Evolutionary conservation across 2,329 filamentous ascomycete genomes (phyloP).

Genomic region (Trematosphaeria pertusa): DNA sequence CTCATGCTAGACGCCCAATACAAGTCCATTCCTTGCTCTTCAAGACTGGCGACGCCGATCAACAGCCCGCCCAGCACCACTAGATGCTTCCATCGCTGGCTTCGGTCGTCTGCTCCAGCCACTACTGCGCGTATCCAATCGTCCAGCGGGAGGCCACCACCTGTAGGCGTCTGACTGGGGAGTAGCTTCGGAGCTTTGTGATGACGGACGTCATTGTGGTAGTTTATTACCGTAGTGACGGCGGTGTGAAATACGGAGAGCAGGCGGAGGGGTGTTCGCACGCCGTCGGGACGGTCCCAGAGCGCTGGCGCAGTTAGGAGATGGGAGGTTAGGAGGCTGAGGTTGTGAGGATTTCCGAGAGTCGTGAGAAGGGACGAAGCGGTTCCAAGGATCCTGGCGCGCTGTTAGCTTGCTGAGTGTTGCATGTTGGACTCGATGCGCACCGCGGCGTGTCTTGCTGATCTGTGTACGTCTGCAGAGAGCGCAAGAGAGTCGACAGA

Average conservation of each 20-base stretch:
- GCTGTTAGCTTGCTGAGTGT: slow-evolving; percentile 28
- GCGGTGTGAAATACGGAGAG: slow-evolving; percentile 77
- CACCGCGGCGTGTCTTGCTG: slow-evolving; percentile 67
- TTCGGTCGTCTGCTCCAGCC: slow-evolving; percentile 66
- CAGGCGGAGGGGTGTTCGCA: slow-evolving; percentile 69
- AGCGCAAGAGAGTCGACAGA: slow-evolving; percentile 70
- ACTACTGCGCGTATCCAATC: slow-evolving; percentile 67
- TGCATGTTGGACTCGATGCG: slow-evolving; percentile 27
- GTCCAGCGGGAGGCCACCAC: slow-evolving; percentile 59
- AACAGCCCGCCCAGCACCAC: slow-evolving; percentile 81
- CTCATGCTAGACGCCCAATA: slow-evolving; percentile 68
- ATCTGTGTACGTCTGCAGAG: slow-evolving; percentile 64
- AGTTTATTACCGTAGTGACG: slow-evolving; percentile 61
- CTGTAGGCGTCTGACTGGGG: slow-evolving; percentile 39
- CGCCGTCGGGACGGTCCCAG: slow-evolving; percentile 68
- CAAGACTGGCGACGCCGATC: slow-evolving; percentile 68
- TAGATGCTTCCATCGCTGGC: slow-evolving; percentile 79
- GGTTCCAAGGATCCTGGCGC: slow-evolving; percentile 62
- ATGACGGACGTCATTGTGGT: slow-evolving; percentile 49
- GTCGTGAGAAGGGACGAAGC: slow-evolving; percentile 72
- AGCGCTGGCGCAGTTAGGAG: slow-evolving; percentile 74
- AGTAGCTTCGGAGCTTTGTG: slow-evolving; percentile 33
- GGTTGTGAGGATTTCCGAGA: slow-evolving; percentile 77
- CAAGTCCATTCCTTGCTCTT: slow-evolving; percentile 60
- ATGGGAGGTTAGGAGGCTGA: slow-evolving; percentile 75